Percentiles rank a stretch among this genome's conserved stretches.
These are phyloP conservation scores for Diospyros kaki DNA, from an alignment of 148 eudicot genomes.

Conservation along the genomic window DNA sequence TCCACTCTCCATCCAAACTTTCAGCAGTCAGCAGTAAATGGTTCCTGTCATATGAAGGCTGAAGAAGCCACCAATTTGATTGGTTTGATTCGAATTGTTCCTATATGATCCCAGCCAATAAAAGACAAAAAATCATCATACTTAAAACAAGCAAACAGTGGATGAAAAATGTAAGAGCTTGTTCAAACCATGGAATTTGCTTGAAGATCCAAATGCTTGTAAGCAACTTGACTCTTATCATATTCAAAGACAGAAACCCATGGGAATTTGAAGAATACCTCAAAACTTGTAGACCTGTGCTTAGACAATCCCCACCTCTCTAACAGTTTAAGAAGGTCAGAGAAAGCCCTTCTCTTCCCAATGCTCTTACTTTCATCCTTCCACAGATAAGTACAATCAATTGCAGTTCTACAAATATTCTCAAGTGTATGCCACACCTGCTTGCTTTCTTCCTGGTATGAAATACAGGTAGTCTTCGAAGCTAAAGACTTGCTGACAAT, in stretches of 20 bases:
- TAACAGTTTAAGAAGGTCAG: constrained; percentile 62
- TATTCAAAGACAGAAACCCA: not conserved
- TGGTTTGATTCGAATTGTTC: constrained; percentile 34
- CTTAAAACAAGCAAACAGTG: not conserved
- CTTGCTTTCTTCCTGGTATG: constrained; percentile 52
- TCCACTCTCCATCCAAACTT: constrained; percentile 47
- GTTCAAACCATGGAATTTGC: not conserved
- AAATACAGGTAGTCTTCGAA: constrained; percentile 27
- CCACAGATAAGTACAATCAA: constrained; percentile 68
- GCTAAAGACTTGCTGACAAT: constrained; percentile 24
- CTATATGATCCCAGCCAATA: constrained; percentile 29
- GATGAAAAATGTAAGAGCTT: constrained; percentile 3
- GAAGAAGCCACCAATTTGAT: constrained; percentile 65
- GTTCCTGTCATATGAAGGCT: constrained; percentile 69
- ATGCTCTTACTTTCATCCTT: constrained; percentile 58
- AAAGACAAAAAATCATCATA: not conserved
- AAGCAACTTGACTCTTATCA: not conserved
- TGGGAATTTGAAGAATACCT: not conserved
- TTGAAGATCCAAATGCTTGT: not conserved
- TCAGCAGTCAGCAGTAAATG: constrained; percentile 58
- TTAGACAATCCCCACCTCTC: constrained; percentile 70
- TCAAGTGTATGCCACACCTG: constrained; percentile 47
- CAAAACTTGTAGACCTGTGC: constrained; percentile 59
- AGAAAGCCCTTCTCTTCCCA: constrained; percentile 67
- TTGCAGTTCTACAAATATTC: constrained; percentile 45